Base-by-base conservation (phyloP, 345 rosid genomes). In the Salix arbutifolia region DNA sequence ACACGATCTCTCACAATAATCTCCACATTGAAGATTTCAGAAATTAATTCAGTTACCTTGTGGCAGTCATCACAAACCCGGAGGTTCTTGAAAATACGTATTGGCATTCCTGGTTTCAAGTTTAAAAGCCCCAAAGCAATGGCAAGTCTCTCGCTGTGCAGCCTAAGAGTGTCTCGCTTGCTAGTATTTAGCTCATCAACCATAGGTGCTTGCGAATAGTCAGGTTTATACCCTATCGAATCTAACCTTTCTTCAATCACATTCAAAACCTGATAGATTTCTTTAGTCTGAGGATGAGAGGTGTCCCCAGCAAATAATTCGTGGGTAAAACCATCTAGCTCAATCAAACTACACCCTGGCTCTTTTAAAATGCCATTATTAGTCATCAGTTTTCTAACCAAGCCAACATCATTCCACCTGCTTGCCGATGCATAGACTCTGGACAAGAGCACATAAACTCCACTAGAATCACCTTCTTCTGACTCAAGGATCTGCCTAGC, bases 291-390 rank as follows among this genome's bases (percentile, higher is more conserved):
- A 48, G 96, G 92, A 71, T 92, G 97, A 13, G 90, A 85, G 0
- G 93, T 89, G 79, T 92, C 98, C 76, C 97, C 98, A 1, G 97
- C 90, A 23, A 91, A 94, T 62, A 94, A 87, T 78, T 94, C 93
- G n/a, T 94, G 96, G 23, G 84, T 56, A 42, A 82, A 42, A 37
- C 96, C 96, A 44, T 85, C 78, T n/a, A 92, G 80, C 84, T 94
- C 98, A 35, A 91, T 87, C 66, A 83, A 88, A 79, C 96, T 94
- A 72, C 98, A 94, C 17, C 98, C 98, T 1, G 97, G 98, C 77
- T 92, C 90, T 84, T 91, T 92, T 6, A 74, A 74, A 28, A 94
- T 64, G 3, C 94, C 96, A 76, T 83, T 86, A 65, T 91, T 92
- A 0, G 82, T 84, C 93, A 94, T 91, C 78, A 92, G 68, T 71